Evolutionary conservation across 2,329 filamentous ascomycete genomes (phyloP).

Genomic region (Sphaerulina musiva): DNA sequence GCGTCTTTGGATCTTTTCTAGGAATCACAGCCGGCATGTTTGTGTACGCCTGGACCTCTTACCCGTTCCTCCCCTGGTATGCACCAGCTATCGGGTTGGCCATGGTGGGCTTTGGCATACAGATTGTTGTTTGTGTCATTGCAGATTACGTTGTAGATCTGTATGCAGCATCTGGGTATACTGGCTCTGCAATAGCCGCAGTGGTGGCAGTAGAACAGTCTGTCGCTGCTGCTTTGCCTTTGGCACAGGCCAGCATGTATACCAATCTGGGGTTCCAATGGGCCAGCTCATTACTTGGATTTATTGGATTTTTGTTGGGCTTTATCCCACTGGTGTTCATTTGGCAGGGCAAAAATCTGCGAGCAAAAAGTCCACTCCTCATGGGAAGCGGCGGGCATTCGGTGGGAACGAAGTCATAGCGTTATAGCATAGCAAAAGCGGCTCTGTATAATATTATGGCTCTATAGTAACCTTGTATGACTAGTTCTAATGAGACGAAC

Average conservation of each 20-base stretch:
- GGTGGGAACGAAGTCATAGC: neutral
- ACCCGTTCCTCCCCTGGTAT: conserved; percentile 42
- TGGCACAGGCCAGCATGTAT: conserved; percentile 46
- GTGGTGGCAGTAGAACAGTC: conserved; percentile 46
- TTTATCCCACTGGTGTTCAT: conserved; percentile 42
- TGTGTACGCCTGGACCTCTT: conserved; percentile 47
- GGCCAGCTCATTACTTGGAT: conserved; percentile 45
- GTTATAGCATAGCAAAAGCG: neutral
- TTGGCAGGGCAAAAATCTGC: conserved; percentile 30
- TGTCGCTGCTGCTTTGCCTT: conserved; percentile 44
- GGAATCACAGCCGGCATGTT: conserved; percentile 47
- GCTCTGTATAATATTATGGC: neutral
- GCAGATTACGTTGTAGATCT: conserved; percentile 47
- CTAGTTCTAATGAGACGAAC: neutral
- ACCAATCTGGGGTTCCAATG: conserved; percentile 43
- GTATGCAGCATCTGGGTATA: conserved; percentile 42
- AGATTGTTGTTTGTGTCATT: conserved; percentile 42
- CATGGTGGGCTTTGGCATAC: conserved; percentile 47
- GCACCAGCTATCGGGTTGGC: conserved; percentile 43
- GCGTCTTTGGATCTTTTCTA: conserved; percentile 40
- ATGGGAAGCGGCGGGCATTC: conserved; percentile 23
- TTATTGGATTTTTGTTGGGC: conserved; percentile 40
- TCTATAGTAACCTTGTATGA: neutral
- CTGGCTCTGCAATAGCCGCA: conserved; percentile 45
- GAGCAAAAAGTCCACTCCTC: conserved; percentile 30